Conservation (phyloP, 176 grass and related monocot species). For the Raddia guianensis region DNA sequence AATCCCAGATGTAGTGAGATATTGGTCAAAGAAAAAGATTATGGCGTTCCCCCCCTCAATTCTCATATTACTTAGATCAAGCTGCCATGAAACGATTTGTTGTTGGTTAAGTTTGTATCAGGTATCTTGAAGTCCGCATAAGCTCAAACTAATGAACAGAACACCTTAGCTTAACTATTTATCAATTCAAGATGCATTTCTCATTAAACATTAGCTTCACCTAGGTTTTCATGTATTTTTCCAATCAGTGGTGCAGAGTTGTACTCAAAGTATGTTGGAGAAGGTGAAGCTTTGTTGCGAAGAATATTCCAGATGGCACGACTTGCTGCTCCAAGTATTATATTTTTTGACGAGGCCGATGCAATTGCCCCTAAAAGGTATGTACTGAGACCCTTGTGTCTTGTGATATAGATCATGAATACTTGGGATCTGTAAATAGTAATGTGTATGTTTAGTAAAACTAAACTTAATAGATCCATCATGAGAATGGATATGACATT, state of each 20-base stretch:
- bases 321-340: slow-evolving; percentile 81
- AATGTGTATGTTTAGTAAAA: slow-evolving; percentile 17
- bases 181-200: slow-evolving; percentile 22
- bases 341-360: slow-evolving; percentile 90
- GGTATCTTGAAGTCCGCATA: background rate
- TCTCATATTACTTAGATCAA: background rate
- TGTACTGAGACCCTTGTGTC: slow-evolving; percentile 7
- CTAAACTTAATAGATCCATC: background rate
- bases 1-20: slow-evolving; percentile 17
- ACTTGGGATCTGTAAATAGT: background rate
- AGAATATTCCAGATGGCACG: slow-evolving; percentile 88
- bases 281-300: slow-evolving; percentile 82
- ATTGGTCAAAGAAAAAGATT: background rate
- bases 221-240: slow-evolving; percentile 34
- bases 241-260: slow-evolving; percentile 71
- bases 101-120: background rate
- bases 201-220: background rate
- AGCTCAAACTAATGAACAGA: slow-evolving; percentile 28
- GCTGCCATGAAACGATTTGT: slow-evolving; percentile 10
- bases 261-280: slow-evolving; percentile 96
- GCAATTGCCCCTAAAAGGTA: slow-evolving; percentile 88
- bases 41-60: background rate
- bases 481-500: background rate
- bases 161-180: background rate
- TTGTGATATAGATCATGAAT: background rate